phyloP scores from a whole-genome alignment of 1,284 basidiomycete species.

The Prillingera fragicola region DNA sequence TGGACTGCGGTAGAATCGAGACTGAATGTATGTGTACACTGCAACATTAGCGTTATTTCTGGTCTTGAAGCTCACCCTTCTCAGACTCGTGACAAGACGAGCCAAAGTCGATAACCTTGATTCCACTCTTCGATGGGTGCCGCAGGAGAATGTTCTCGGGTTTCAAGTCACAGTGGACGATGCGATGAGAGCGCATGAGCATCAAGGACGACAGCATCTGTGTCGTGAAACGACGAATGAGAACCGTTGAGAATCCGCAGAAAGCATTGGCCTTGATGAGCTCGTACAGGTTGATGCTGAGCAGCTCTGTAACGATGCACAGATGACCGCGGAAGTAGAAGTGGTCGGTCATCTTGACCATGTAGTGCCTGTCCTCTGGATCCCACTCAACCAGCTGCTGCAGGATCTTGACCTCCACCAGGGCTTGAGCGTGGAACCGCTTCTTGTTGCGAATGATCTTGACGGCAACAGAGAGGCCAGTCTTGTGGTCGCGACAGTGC shows the following conservation, averaged over 20 bases:
- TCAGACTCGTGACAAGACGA: conserved; percentile 98
- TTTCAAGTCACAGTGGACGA: conserved; percentile 99
- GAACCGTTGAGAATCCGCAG: conserved; percentile 86
- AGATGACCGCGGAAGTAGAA: conserved; percentile 98
- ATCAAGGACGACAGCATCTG: conserved; percentile 90
- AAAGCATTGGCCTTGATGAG: conserved; percentile 99
- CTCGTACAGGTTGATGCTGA: conserved; percentile 98
- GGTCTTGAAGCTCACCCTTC: conserved; percentile 66
- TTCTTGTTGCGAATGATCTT: conserved; percentile 99
- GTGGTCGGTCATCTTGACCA: conserved; percentile 97
- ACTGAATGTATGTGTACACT: conserved; percentile 99
- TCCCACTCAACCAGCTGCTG: conserved; percentile 98
- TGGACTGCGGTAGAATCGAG: conserved; percentile 94
- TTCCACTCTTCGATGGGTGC: conserved; percentile 90
- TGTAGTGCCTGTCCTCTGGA: conserved; percentile 89
- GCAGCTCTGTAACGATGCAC: conserved; percentile 95
- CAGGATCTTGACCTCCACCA: conserved; percentile 97
- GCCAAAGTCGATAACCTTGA: conserved; percentile 99
- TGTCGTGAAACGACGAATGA: conserved; percentile 92
- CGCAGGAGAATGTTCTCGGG: conserved; percentile 96
- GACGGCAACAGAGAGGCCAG: conserved; percentile 93
- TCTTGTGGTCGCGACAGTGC: conserved; percentile 91
- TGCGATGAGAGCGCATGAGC: conserved; percentile 90
- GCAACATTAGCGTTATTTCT: neutral
- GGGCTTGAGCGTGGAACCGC: conserved; percentile 94